These are phyloP conservation scores for Mortierella sp. DNA, from an alignment of 371 early-diverging fungal species.

Conservation along the genomic window DNA sequence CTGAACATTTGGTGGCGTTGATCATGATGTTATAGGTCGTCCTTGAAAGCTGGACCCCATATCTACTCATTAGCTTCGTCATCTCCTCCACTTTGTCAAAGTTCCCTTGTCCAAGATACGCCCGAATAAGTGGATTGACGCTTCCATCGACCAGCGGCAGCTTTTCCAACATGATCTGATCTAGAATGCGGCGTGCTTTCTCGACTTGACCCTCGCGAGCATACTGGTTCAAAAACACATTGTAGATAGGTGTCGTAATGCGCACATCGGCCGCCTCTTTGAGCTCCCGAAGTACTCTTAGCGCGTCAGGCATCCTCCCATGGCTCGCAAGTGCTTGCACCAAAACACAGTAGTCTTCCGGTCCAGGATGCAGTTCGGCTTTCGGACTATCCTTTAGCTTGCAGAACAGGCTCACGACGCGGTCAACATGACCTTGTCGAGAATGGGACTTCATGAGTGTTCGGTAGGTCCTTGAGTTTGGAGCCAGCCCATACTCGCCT, in stretches of 20 bases:
- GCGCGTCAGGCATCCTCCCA: constrained; percentile 41
- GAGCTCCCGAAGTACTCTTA: constrained; percentile 40
- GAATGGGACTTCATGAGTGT: constrained; percentile 42
- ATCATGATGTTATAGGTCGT: constrained; percentile 52
- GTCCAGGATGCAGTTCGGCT: constrained; percentile 19
- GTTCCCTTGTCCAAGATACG: constrained; percentile 35
- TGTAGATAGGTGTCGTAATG: constrained; percentile 39
- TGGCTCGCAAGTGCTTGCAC: constrained; percentile 27
- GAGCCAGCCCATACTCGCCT: constrained; percentile 50
- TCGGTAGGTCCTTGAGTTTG: constrained; percentile 48
- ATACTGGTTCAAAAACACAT: constrained; percentile 46
- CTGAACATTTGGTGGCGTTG: constrained; percentile 31
- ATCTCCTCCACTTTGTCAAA: constrained; percentile 37
- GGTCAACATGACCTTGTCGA: constrained; percentile 29
- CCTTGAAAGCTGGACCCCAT: constrained; percentile 37
- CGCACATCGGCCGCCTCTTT: constrained; percentile 16
- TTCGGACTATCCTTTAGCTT: constrained; percentile 34
- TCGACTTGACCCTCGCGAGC: constrained; percentile 36
- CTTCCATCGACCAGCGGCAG: constrained; percentile 35
- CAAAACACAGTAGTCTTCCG: constrained; percentile 35
- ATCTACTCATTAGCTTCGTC: constrained; percentile 30
- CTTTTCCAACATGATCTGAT: constrained; percentile 36
- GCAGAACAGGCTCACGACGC: constrained; percentile 32
- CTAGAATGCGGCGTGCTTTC: constrained; percentile 35
- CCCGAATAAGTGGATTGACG: constrained; percentile 44